Base-by-base conservation (phyloP, 2,329 filamentous ascomycete genomes). In the Colletotrichum caudatum region DNA sequence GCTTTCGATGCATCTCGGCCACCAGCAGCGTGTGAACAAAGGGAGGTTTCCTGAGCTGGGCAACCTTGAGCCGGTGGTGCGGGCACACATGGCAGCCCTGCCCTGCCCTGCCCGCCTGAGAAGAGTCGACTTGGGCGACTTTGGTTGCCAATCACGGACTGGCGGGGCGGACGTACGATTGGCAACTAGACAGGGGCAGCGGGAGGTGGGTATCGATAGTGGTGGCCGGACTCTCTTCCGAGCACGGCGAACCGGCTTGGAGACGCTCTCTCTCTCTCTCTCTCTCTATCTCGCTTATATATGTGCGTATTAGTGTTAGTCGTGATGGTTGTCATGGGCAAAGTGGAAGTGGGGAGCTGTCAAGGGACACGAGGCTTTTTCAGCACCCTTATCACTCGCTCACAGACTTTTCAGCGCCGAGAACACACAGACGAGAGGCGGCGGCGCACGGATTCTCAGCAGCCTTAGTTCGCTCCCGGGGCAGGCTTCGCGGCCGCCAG, bases 401-500 rank as follows among this genome's bases (percentile, higher is more conserved):
- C n/a, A 20, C 57, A 67, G 59, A 50, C 59, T 20, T 29, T 50
- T 20, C 23, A 33, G 14, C 46, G 3, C 7, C 33, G 16, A n/a
- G n/a, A 68, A 68, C 58, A 67, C 50, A 68, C 58, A 29, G 68
- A 54, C 44, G 53, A 64, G 44, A 50, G 23, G 48, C 58, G 37
- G 50, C 56, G 3, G 35, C 35, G 60, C 66, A 59, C 66, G 44
- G 66, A 46, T 65, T 53, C 26, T 29, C 18, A 41, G 60, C 23
- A 6, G 39, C 37, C n/a, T 11, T n/a, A 41, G 33, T 44, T 37
- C 4, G 48, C 37, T 29, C 26, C 62, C 78, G 33, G 74, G 76
- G 2, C 72, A 76, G 56, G 66, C 84, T 26, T 51, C 23, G 12
- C 23, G 23, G 75, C 79, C 3, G 26, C 26, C 35, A 77, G 54